Percentiles rank a stretch among this genome's conserved stretches.
phyloP scores from a whole-genome alignment of 164 flowering plant species.

The Liriodendron chinense region DNA sequence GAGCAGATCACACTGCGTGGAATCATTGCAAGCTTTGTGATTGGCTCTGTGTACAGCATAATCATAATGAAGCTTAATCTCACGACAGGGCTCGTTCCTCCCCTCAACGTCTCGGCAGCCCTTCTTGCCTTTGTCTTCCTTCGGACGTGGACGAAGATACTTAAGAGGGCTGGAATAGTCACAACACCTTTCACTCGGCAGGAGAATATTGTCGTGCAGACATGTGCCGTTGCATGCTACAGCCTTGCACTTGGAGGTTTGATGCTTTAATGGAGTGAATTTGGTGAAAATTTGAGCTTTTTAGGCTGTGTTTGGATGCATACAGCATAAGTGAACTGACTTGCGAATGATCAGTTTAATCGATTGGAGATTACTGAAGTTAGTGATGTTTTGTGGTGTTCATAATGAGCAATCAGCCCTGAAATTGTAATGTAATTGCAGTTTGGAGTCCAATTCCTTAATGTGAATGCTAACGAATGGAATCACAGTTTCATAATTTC shows the following conservation, averaged over 20 bases:
- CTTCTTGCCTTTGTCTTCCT: conserved; percentile 80
- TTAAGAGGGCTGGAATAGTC: conserved; percentile 47
- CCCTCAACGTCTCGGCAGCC: conserved; percentile 90
- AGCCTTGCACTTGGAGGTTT: conserved; percentile 82
- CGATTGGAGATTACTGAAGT: too few relatives aligned
- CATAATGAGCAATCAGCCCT: too few relatives aligned
- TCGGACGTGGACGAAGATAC: conserved; percentile 62
- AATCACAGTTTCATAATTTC: too few relatives aligned
- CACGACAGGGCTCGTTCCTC: conserved; percentile 77
- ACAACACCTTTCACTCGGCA: conserved; percentile 73
- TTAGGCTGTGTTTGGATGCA: background rate
- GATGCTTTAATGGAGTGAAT: background rate
- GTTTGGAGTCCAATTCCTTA: too few relatives aligned
- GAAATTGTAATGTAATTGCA: too few relatives aligned
- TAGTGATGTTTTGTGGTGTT: too few relatives aligned
- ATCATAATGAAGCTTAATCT: conserved; percentile 86
- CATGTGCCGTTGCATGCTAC: conserved; percentile 91
- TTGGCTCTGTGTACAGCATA: conserved; percentile 69
- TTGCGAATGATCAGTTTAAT: too few relatives aligned
- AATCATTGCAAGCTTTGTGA: conserved; percentile 58
- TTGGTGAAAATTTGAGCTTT: background rate
- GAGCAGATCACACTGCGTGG: conserved; percentile 77
- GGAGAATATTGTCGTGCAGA: conserved; percentile 93
- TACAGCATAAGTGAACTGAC: too few relatives aligned
- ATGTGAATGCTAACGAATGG: too few relatives aligned